Evolutionary conservation across 306 rosid species (phyloP).

Genomic region (Lathyrus tuberosus): DNA sequence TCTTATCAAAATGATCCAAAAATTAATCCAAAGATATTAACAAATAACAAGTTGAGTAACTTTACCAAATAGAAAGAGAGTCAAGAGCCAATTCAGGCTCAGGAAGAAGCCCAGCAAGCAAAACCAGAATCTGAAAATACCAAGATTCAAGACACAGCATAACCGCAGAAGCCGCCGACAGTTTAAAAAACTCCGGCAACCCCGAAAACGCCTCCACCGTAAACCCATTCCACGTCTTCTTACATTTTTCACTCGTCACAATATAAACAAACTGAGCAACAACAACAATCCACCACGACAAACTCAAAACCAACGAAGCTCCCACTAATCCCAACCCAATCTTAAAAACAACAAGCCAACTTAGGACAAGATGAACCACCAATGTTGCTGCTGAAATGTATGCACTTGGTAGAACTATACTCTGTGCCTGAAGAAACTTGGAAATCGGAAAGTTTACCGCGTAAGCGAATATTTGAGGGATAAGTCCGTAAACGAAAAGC

Average conservation of each 20-base stretch:
- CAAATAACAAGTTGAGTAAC: not conserved
- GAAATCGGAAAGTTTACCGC: constrained; percentile 76
- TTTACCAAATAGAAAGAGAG: constrained; percentile 75
- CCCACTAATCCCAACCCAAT: constrained; percentile 68
- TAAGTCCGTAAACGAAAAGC: constrained; percentile 63
- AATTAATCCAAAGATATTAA: too few species aligned
- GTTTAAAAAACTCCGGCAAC: constrained; percentile 55
- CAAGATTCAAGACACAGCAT: constrained; percentile 79
- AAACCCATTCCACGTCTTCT: constrained; percentile 69
- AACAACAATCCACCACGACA: constrained; percentile 85
- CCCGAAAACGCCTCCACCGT: constrained; percentile 51
- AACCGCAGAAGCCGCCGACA: constrained; percentile 72
- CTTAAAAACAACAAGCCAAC: constrained; percentile 64
- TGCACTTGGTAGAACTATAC: constrained; percentile 75
- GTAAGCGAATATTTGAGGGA: constrained; percentile 83
- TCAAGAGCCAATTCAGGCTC: constrained; percentile 73
- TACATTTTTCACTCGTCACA: constrained; percentile 61
- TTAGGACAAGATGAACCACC: constrained; percentile 52
- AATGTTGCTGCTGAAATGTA: constrained; percentile 61
- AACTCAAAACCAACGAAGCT: constrained; percentile 65
- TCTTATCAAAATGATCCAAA: too few species aligned
- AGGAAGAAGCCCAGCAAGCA: constrained; percentile 71
- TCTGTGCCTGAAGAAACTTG: constrained; percentile 78
- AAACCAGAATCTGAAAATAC: constrained; percentile 80
- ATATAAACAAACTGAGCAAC: constrained; percentile 65